Percentiles rank a stretch among this genome's conserved stretches.
Evolutionary conservation across 805 yeast species (phyloP).

Genomic region (Cyberlindnera subsufficiens): DNA sequence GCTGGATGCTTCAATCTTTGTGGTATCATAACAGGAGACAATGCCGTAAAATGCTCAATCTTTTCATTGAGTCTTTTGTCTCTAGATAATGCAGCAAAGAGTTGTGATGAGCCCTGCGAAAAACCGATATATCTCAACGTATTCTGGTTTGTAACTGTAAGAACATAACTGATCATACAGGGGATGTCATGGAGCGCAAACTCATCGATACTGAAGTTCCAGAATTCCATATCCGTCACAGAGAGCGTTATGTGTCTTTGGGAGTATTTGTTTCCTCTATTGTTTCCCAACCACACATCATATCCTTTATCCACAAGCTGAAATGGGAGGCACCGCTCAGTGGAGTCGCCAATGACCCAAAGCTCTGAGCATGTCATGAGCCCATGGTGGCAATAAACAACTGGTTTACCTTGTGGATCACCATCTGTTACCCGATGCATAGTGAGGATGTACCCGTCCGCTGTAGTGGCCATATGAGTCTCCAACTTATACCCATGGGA

Average conservation of each 20-base stretch:
- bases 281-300: slow-evolving; percentile 94
- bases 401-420: slow-evolving; percentile 23
- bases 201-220: slow-evolving; percentile 91
- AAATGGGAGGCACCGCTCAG: slow-evolving; percentile 54
- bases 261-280: slow-evolving; percentile 89
- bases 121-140: slow-evolving; percentile 75
- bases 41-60: slow-evolving; percentile 60
- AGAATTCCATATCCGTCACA: slow-evolving; percentile 43
- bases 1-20: slow-evolving; percentile 73
- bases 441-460: slow-evolving; percentile 64
- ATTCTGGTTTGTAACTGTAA: slow-evolving; percentile 39
- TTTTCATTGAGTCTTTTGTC: slow-evolving; percentile 56
- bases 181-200: slow-evolving; percentile 91
- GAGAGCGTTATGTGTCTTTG: slow-evolving; percentile 21
- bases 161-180: slow-evolving; percentile 67
- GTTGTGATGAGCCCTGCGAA: slow-evolving; percentile 92
- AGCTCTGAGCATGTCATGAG: slow-evolving; percentile 73
- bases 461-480: slow-evolving; percentile 61
- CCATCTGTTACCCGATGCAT: slow-evolving; percentile 45
- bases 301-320: slow-evolving; percentile 72
- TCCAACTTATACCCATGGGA: slow-evolving; percentile 62
- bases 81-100: slow-evolving; percentile 72
- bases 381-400: slow-evolving; percentile 80
- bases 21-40: slow-evolving; percentile 94
- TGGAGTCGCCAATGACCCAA: slow-evolving; percentile 39